Evolutionary conservation across 176 grass and related monocot species (phyloP).

Genomic region (Rhipidocladum racemiflorum): DNA sequence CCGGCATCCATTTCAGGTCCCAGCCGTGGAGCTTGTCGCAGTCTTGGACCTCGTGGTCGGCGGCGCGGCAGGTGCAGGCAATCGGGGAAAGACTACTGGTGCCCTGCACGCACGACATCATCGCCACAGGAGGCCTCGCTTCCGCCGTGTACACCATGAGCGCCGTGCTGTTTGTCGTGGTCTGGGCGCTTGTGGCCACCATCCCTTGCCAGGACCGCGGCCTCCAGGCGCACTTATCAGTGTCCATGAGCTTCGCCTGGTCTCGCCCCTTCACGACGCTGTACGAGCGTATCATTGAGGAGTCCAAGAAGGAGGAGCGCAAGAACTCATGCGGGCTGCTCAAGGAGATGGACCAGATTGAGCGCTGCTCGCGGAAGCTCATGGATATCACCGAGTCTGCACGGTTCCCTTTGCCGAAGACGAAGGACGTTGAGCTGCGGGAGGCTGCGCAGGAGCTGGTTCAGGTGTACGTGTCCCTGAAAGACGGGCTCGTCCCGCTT

Average conservation of each 20-base stretch:
- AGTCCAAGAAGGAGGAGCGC: conserved; percentile 87
- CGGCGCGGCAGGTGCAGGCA: conserved; percentile 83
- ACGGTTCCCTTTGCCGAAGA: conserved; percentile 51
- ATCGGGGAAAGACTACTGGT: conserved; percentile 55
- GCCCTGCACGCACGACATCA: conserved; percentile 47
- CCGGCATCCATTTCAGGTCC: conserved; percentile 55
- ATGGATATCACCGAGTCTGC: conserved; percentile 61
- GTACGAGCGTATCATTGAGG: conserved; percentile 70
- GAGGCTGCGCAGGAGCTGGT: conserved; percentile 51
- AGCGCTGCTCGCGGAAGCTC: conserved; percentile 63
- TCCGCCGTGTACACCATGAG: conserved; percentile 64
- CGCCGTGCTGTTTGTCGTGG: conserved; percentile 55
- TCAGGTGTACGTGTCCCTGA: conserved; percentile 57
- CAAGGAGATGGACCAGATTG: conserved; percentile 87
- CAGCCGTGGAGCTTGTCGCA: conserved; percentile 89
- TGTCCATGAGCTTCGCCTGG: conserved; percentile 61
- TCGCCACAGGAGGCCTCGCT: conserved; percentile 57
- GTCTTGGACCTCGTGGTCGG: conserved; percentile 54
- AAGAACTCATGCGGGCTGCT: conserved; percentile 71
- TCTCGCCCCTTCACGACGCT: conserved; percentile 35
- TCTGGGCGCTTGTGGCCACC: conserved; percentile 63
- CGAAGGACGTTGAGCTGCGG: conserved; percentile 60
- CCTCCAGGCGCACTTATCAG: conserved; percentile 64
- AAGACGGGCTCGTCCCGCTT: conserved; percentile 69
- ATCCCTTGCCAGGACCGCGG: conserved; percentile 93